These are phyloP conservation scores for Brassica juncea DNA, from an alignment of 345 rosid genomes.

Conservation along the genomic window DNA sequence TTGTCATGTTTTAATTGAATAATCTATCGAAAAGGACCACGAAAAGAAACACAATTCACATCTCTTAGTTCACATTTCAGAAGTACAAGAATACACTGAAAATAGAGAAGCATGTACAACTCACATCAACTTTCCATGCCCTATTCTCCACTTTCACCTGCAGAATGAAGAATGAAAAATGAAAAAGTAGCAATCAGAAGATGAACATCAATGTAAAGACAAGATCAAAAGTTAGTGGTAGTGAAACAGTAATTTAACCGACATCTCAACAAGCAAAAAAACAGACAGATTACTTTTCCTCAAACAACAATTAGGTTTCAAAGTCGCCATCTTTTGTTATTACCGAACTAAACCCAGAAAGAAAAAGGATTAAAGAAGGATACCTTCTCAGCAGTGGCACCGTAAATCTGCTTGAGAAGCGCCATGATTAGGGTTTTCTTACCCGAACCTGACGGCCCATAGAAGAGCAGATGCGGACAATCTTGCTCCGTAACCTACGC, in stretches of 20 bases:
- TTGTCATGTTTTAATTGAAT: background rate
- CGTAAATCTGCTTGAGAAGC: constrained; percentile 78
- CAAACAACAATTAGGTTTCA: background rate
- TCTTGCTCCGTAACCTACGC: constrained; percentile 84
- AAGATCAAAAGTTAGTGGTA: background rate
- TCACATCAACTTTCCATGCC: constrained; percentile 87
- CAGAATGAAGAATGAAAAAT: constrained; percentile 20
- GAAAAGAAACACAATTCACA: constrained; percentile 5
- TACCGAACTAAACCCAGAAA: background rate
- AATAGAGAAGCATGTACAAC: constrained; percentile 24
- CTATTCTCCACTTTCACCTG: constrained; percentile 97
- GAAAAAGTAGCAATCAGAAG: constrained; percentile 1
- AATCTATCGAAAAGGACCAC: background rate
- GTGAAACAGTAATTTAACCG: background rate
- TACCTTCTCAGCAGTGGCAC: constrained; percentile 89
- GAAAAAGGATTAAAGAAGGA: background rate
- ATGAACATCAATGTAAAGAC: background rate
- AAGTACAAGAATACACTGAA: background rate
- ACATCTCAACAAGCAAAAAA: constrained; percentile 21
- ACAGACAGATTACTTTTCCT: background rate
- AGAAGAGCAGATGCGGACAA: constrained; percentile 95
- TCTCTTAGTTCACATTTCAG: constrained; percentile 3
- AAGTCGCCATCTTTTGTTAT: constrained; percentile 9
- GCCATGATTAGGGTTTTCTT: constrained; percentile 99
- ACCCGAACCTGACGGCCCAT: constrained; percentile 96